A percentile compares a stretch with the other conserved stretches of the same genome.
Evolutionary conservation across 2,329 filamentous ascomycete genomes (phyloP).

Genomic region (Apiospora phragmitis): DNA sequence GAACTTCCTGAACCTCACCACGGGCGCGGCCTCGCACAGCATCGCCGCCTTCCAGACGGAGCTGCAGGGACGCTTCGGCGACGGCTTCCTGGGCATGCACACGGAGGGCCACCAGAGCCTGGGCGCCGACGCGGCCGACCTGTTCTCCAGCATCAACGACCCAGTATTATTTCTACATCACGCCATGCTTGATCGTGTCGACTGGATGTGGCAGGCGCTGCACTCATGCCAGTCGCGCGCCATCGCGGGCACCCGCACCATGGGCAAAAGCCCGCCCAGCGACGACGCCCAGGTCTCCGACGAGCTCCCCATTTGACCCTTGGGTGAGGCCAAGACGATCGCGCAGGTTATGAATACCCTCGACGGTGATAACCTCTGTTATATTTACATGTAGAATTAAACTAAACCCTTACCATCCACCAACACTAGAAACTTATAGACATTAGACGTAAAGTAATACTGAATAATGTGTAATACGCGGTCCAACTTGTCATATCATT

Average conservation of each 20-base stretch:
- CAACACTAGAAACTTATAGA: background rate
- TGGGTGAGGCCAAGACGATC: background rate
- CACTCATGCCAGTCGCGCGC: conserved; percentile 16
- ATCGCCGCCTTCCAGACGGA: background rate
- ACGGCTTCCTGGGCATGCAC: background rate
- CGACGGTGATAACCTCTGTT: background rate
- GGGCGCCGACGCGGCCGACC: conserved; percentile 1
- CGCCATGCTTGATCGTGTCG: conserved; percentile 10
- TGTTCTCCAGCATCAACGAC: conserved; percentile 2
- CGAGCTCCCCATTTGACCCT: conserved; percentile 21
- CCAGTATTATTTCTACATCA: conserved; percentile 5
- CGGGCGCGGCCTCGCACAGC: background rate
- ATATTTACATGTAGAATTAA: background rate
- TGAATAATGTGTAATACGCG: too few species aligned
- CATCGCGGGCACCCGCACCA: conserved; percentile 26
- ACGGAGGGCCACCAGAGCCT: background rate
- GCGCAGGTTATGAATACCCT: background rate
- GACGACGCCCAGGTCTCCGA: conserved; percentile 24
- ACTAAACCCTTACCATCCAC: too few species aligned
- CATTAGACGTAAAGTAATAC: too few species aligned
- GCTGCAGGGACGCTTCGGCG: background rate
- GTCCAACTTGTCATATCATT: too few species aligned
- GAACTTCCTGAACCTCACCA: background rate
- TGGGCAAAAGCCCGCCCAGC: conserved; percentile 27
- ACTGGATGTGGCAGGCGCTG: conserved; percentile 24